Evolutionary conservation across 2,329 filamentous ascomycete species (phyloP).

Genomic region (Conoideocrella luteorostrata): DNA sequence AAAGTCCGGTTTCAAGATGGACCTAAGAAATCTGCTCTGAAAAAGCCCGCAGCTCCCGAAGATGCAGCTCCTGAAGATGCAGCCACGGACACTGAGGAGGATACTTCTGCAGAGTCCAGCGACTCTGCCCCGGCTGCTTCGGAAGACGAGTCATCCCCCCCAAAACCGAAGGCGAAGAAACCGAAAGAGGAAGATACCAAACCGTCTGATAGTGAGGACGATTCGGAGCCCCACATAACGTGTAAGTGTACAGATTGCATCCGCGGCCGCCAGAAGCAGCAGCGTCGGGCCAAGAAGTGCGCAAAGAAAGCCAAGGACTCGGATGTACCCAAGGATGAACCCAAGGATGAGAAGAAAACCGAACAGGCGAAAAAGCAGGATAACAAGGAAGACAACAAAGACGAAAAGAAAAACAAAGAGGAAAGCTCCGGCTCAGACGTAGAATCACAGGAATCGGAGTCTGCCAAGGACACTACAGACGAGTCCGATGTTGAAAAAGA

Average conservation of each 20-base stretch:
- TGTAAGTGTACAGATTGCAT: slow-evolving; percentile 21
- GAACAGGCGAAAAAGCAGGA: slow-evolving; percentile 11
- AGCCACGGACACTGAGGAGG: slow-evolving; percentile 17
- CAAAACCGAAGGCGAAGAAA: slow-evolving; percentile 15
- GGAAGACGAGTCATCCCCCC: slow-evolving; percentile 9
- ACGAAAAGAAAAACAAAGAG: slow-evolving; percentile 15
- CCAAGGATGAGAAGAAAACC: slow-evolving; percentile 14
- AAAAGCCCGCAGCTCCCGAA: slow-evolving; percentile 20
- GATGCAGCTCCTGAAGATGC: slow-evolving; percentile 14
- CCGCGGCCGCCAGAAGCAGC: slow-evolving; percentile 12
- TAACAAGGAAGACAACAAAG: slow-evolving; percentile 15
- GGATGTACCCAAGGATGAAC: slow-evolving; percentile 11
- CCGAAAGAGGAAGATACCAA: slow-evolving; percentile 10
- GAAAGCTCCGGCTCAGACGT: slow-evolving; percentile 14
- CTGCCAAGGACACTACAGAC: slow-evolving; percentile 15
- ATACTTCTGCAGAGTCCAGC: slow-evolving; percentile 12
- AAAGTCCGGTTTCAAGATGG: slow-evolving; percentile 37
- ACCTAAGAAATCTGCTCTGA: slow-evolving; percentile 31
- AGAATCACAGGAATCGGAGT: too few species aligned
- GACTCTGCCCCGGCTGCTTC: slow-evolving; percentile 15
- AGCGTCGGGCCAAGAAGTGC: slow-evolving; percentile 6
- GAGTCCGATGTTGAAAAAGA: slow-evolving; percentile 14
- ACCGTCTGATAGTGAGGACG: slow-evolving; percentile 19
- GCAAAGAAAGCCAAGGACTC: slow-evolving; percentile 5
- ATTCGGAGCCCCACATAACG: slow-evolving; percentile 28